Evolutionary conservation across 164 flowering plant species (phyloP), one percentile per base, ranked within the genome.

Genomic region (Liquidambar formosana): DNA sequence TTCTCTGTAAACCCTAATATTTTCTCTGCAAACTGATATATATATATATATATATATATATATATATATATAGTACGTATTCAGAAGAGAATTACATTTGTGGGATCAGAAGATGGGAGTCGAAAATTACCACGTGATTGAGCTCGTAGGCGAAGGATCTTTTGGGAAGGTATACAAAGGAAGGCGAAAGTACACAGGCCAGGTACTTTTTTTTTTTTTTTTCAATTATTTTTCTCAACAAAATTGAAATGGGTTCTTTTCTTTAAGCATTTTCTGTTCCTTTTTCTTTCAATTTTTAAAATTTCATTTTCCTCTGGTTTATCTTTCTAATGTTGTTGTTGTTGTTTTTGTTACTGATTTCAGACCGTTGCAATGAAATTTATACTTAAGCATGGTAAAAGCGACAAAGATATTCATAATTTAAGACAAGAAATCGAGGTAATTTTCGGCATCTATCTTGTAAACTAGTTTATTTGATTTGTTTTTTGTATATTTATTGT

Each of bases 331-430:
- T 27, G 21, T 28, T 47, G 44, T 18, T 6, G 5, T 33, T 41
- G 9, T 25, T 38, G 27, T 59, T 63, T 0, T 41, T 26, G 6
- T 68, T 53, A 3, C 57, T 73, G 54, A 23, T 75, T 21, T 51
- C 83, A 95, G 99, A 95, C 97, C 8, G 99, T 95, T 66, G 99
- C 99, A 15, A 85, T 95, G 97, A 95, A 95, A 73, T 95, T 95
- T 66, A 95, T 95, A 41, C 85, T 87, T 28, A 95, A 95, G 77
- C 97, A 93, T 63, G 99, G 97, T 13, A 95, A 95, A 77, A 95
- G 93, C 64, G 97, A 93, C 22, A 95, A 95, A 78, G 99, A 95
- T 53, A 83, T 95, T 43, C 88, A 84, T 1, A 95, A 89, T 75
- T 73, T 95, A 48, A 79, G 99, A 56, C 99, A 95, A 70, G 99